These are phyloP conservation scores for Xylaria digitata DNA, from an alignment of 2,329 filamentous ascomycete species.

Conservation along the genomic window DNA sequence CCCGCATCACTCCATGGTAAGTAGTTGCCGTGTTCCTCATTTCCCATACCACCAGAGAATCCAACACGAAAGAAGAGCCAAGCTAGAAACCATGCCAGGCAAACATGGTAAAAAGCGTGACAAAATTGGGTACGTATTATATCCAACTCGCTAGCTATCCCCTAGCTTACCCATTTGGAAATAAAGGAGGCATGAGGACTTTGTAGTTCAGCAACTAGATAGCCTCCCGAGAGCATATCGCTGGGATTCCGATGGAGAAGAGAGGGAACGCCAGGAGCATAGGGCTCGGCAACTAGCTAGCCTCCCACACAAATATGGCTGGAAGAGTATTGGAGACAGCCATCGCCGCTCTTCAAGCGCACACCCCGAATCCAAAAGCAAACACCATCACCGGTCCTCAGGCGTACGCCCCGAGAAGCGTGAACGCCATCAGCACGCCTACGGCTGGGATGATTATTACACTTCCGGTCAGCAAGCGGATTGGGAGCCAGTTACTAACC, in stretches of 20 bases:
- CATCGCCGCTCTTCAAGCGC: too few relatives aligned
- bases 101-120: neutral
- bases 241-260: too few relatives aligned
- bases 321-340: too few relatives aligned
- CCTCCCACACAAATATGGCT: too few relatives aligned
- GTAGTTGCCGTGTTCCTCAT: neutral
- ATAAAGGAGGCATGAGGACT: neutral
- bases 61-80: neutral
- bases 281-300: neutral
- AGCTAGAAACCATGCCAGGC: neutral
- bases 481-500: too few relatives aligned
- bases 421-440: too few relatives aligned
- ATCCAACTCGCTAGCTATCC: neutral
- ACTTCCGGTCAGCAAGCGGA: too few relatives aligned
- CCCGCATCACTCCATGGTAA: neutral
- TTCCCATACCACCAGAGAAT: neutral
- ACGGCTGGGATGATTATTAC: too few relatives aligned
- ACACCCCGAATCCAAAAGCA: neutral
- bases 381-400: neutral
- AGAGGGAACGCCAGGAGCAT: neutral
- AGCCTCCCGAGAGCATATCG: neutral
- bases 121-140: neutral
- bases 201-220: neutral
- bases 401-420: neutral
- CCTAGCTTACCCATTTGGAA: neutral